Conservation (phyloP, 495 filamentous ascomycete species). For the Podospora comata region DNA sequence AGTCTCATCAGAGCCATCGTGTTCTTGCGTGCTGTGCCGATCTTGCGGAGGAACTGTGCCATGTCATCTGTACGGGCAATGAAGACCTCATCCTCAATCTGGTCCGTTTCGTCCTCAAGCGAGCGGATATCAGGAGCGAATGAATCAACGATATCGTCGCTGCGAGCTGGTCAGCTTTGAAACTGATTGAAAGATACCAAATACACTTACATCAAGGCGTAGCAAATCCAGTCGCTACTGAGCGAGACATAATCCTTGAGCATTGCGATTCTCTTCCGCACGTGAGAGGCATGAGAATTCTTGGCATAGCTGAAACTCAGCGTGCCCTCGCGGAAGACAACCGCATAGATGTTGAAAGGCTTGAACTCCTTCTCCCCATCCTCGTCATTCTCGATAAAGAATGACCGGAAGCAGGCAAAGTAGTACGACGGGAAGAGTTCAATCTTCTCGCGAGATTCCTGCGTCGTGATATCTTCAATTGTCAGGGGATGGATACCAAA, state of each 20-base stretch:
- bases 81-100: conserved; percentile 93
- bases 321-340: conserved; percentile 94
- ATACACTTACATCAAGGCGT: conserved; percentile 81
- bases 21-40: conserved; percentile 87
- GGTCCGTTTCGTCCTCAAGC: conserved; percentile 83
- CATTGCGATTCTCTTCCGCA: conserved; percentile 86
- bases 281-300: conserved; percentile 79
- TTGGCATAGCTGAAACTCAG: conserved; percentile 87
- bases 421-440: conserved; percentile 97
- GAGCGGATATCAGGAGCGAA: conserved; percentile 86
- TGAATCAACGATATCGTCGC: conserved; percentile 94
- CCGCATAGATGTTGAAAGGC: conserved; percentile 91
- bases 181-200: neutral
- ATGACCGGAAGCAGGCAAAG: conserved; percentile 94
- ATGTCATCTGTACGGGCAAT: conserved; percentile 86
- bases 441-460: conserved; percentile 96
- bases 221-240: conserved; percentile 97
- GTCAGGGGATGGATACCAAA: conserved; percentile 93
- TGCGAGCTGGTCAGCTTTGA: conserved; percentile 36
- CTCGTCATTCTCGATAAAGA: conserved; percentile 60
- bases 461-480: conserved; percentile 87
- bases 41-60: conserved; percentile 76
- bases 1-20: conserved; percentile 92
- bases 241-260: conserved; percentile 90
- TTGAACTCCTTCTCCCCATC: conserved; percentile 75